Base-by-base conservation (phyloP, 1,139 yeast genomes). In the Saccharomycopsis hybrid region DNA sequence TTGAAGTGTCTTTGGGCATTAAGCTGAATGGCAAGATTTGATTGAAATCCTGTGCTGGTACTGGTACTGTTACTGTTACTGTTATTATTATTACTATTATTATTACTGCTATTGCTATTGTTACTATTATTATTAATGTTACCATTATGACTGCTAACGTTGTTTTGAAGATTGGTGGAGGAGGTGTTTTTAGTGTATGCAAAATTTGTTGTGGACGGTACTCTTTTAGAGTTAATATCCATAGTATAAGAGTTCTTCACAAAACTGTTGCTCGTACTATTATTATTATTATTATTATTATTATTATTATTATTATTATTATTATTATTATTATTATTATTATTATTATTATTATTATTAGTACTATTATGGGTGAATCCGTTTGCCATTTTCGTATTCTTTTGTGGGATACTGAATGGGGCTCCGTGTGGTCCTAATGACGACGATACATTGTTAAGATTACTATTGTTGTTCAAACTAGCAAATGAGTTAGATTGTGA, bases 201-300 rank as follows among this genome's bases (percentile, higher is more conserved):
- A 5, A 29, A 11, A 35, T 24, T 24, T 24, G n/a, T 13, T 5
- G 39, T 8, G 7, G 39, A 33, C 5, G 48, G 51, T 8, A 44
- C 31, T 37, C 48, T 18, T 28, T 48, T 48, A 5, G 41, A 25
- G 32, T 44, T 44, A 9, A 48, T 28, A 18, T 44, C 45, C 28
- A 9, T 42, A 29, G 36, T 28, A 9, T 42, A 29, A 4, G 36
- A 29, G 18, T 29, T 42, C 18, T 42, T 42, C 11, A 18, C 44
- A 29, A 42, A 28, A 5, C 11, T 9, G 11, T 13, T 13, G 18
- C 30, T 35, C n/a, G 4, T 35, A 24, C 24, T 32, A 41, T 41
- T 33, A 42, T 29, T 42, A 37, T 30, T 30, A 42, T 30, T 42
- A n/a, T n/a, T n/a, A 37, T 41, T 47, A 30, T 18, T 42, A 29